These are phyloP conservation scores for Corynascus novoguineensis DNA, from an alignment of 495 filamentous ascomycete species.

Conservation along the genomic window DNA sequence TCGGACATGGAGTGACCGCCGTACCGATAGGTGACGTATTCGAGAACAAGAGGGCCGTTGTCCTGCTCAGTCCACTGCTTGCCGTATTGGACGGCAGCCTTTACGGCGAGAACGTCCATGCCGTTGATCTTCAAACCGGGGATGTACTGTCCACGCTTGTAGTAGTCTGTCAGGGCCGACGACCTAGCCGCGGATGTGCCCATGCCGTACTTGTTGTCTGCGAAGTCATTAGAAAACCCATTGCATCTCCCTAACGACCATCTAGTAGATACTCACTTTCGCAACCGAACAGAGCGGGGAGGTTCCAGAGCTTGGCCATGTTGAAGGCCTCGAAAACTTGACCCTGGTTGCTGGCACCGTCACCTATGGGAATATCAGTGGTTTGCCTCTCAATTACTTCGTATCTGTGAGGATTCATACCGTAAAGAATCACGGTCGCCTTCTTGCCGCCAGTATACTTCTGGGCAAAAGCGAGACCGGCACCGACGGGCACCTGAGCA, in stretches of 20 bases:
- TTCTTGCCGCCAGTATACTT: constrained; percentile 82
- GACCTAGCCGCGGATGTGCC: constrained; percentile 93
- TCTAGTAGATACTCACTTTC: constrained; percentile 65
- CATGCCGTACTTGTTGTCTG: constrained; percentile 99
- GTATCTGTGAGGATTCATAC: constrained; percentile 27
- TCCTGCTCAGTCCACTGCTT: constrained; percentile 75
- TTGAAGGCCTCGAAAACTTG: constrained; percentile 99
- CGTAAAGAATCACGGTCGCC: constrained; percentile 84
- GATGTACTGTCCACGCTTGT: constrained; percentile 99
- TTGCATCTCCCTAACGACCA: neutral
- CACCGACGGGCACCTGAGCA: constrained; percentile 96
- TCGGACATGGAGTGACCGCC: constrained; percentile 99
- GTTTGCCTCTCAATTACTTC: neutral
- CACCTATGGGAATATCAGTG: constrained; percentile 35
- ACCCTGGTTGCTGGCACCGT: constrained; percentile 96
- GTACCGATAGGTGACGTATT: constrained; percentile 99
- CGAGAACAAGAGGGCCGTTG: constrained; percentile 89
- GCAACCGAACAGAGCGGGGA: constrained; percentile 92
- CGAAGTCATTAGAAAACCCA: constrained; percentile 1
- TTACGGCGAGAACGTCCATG: constrained; percentile 98
- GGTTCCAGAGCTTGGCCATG: constrained; percentile 99
- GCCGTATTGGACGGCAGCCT: constrained; percentile 87
- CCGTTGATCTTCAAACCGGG: constrained; percentile 98
- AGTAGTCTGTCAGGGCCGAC: constrained; percentile 96
- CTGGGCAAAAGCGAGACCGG: constrained; percentile 94